Percentiles rank a stretch among this genome's conserved stretches.
These are phyloP conservation scores for Nakazawaea ambrosiae DNA, from an alignment of 805 yeast species.

Conservation along the genomic window DNA sequence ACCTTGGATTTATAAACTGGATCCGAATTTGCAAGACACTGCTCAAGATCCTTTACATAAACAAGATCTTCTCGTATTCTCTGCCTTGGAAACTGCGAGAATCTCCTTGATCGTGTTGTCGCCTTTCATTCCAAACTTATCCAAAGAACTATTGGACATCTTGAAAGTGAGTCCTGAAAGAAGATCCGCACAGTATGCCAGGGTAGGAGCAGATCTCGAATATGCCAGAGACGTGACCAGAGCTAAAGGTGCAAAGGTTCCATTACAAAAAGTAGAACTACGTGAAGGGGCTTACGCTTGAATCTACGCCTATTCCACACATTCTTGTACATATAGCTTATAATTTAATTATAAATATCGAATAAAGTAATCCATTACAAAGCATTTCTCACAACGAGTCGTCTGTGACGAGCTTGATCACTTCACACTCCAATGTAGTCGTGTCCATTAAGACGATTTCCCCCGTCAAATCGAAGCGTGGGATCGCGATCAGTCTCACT, in stretches of 20 bases:
- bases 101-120: conserved; percentile 57
- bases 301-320: too few relatives aligned
- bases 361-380: too few relatives aligned
- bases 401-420: conserved; percentile 23
- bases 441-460: conserved; percentile 57
- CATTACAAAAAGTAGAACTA: conserved; percentile 19
- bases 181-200: conserved; percentile 37
- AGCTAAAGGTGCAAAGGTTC: conserved; percentile 25
- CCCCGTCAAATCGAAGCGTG: conserved; percentile 62
- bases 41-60: conserved; percentile 16
- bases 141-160: conserved; percentile 51
- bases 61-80: conserved; percentile 51
- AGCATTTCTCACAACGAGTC: too few relatives aligned
- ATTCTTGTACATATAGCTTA: neutral
- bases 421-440: conserved; percentile 46
- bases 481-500: conserved; percentile 59
- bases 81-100: conserved; percentile 67
- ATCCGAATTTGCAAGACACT: conserved; percentile 13
- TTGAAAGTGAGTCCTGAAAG: conserved; percentile 42
- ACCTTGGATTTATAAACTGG: conserved; percentile 60
- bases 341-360: neutral
- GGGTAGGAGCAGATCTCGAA: conserved; percentile 46
- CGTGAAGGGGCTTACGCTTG: conserved; percentile 12
- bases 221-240: conserved; percentile 49
- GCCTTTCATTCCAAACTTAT: conserved; percentile 67